phyloP scores from a whole-genome alignment of 768 basidiomycete species.

The Phanerodontia chrysosporium region DNA sequence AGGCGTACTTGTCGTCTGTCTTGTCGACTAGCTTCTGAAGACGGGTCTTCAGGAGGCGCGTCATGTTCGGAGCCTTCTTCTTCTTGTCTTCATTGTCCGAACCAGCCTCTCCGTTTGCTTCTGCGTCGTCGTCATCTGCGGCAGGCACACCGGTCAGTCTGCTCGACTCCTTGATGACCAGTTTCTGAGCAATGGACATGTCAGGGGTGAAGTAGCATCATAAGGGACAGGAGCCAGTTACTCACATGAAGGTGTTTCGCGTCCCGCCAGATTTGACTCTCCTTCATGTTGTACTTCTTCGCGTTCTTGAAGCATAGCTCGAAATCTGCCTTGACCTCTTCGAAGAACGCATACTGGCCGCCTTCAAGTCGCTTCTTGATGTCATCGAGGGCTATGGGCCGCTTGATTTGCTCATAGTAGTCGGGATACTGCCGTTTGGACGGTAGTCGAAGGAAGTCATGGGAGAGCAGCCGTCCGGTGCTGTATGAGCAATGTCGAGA shows the following conservation, averaged over 20 bases:
- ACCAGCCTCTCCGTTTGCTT: conserved; percentile 32
- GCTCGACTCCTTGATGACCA: conserved; percentile 41
- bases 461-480: conserved; percentile 62
- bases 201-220: background rate
- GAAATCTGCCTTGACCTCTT: conserved; percentile 65
- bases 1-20: conserved; percentile 61
- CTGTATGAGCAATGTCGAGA: background rate
- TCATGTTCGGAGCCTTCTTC: conserved; percentile 59
- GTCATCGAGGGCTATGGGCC: conserved; percentile 84
- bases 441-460: conserved; percentile 66
- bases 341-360: conserved; percentile 55
- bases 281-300: conserved; percentile 76
- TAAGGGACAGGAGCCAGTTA: conserved; percentile 11
- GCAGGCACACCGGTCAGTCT: conserved; percentile 36
- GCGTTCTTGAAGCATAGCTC: conserved; percentile 80
- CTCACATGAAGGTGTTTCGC: conserved; percentile 79
- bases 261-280: conserved; percentile 74
- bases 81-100: conserved; percentile 42
- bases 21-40: conserved; percentile 72
- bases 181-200: conserved; percentile 35
- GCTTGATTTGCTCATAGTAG: conserved; percentile 77
- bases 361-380: conserved; percentile 76
- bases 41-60: conserved; percentile 59
- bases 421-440: conserved; percentile 75
- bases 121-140: conserved; percentile 24